These are phyloP conservation scores for Mollisiaceae sp. DNA, from an alignment of 2,329 filamentous ascomycete species.

Conservation along the genomic window DNA sequence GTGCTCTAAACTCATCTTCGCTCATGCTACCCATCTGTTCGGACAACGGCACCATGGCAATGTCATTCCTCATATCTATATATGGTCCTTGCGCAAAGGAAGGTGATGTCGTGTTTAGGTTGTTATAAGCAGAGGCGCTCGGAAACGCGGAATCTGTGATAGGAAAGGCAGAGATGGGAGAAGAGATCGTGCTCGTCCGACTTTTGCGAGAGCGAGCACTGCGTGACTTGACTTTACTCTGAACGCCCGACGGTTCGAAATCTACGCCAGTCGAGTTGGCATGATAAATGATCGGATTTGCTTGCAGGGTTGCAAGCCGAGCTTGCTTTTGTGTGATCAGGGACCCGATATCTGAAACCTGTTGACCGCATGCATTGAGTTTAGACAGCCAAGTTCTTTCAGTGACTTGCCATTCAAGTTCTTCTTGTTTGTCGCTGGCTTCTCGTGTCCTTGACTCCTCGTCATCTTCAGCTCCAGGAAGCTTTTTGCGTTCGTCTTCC, in stretches of 20 bases:
- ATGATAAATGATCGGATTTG: slow-evolving; percentile 39
- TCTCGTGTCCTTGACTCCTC: slow-evolving; percentile 46
- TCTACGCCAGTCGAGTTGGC: slow-evolving; percentile 43
- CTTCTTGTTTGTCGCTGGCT: slow-evolving; percentile 37
- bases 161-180: slow-evolving; percentile 37
- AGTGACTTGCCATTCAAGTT: slow-evolving; percentile 41
- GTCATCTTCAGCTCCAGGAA: slow-evolving; percentile 65
- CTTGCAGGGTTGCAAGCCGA: slow-evolving; percentile 31
- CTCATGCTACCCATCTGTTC: slow-evolving; percentile 53
- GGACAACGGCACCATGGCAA: slow-evolving; percentile 38
- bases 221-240: slow-evolving; percentile 44
- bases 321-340: slow-evolving; percentile 32
- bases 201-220: slow-evolving; percentile 47
- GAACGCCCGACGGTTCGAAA: slow-evolving; percentile 38
- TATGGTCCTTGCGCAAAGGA: slow-evolving; percentile 59
- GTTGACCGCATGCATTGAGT: slow-evolving; percentile 31
- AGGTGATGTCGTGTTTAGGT: slow-evolving; percentile 49
- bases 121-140: slow-evolving; percentile 49
- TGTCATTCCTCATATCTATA: slow-evolving; percentile 41
- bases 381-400: slow-evolving; percentile 34
- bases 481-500: slow-evolving; percentile 71
- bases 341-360: slow-evolving; percentile 36
- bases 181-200: slow-evolving; percentile 45
- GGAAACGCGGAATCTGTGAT: slow-evolving; percentile 44
- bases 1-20: slow-evolving; percentile 65